phyloP scores from a whole-genome alignment of 345 rosid genomes.

The Citrus inodora region DNA sequence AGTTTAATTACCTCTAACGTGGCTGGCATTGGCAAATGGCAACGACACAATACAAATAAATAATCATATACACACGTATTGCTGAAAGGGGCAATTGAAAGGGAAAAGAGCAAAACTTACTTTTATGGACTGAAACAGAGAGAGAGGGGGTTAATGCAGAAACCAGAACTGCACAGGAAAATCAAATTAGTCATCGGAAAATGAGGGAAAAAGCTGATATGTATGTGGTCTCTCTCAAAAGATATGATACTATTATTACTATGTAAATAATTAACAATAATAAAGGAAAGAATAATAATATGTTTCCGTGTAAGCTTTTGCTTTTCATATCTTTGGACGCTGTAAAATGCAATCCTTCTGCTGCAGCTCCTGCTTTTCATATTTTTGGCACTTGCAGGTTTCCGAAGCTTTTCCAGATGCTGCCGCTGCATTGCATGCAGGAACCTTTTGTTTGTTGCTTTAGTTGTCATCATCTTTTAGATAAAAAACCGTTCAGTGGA shows the following conservation, averaged over 20 bases:
- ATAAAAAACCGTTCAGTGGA: too few relatives aligned
- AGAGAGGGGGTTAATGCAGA: neutral
- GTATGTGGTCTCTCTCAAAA: neutral
- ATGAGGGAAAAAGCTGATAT: neutral
- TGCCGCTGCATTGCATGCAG: neutral
- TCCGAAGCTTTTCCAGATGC: neutral
- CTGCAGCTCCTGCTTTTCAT: neutral
- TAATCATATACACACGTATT: neutral
- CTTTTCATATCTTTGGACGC: constrained; percentile 1
- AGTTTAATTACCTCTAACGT: neutral
- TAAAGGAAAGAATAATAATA: neutral
- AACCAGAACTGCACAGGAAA: neutral
- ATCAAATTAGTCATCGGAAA: too few relatives aligned
- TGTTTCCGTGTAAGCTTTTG: neutral
- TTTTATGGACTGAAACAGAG: neutral
- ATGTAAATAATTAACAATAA: neutral
- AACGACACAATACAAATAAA: too few relatives aligned
- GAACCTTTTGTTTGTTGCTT: neutral
- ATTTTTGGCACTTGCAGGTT: neutral
- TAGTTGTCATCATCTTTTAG: too few relatives aligned
- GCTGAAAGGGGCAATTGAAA: neutral
- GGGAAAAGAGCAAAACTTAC: neutral
- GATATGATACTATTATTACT: neutral
- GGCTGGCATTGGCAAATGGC: too few relatives aligned
- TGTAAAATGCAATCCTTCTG: neutral